Conservation (phyloP, 768 basidiomycete genomes). For the Lentinula sp. region DNA sequence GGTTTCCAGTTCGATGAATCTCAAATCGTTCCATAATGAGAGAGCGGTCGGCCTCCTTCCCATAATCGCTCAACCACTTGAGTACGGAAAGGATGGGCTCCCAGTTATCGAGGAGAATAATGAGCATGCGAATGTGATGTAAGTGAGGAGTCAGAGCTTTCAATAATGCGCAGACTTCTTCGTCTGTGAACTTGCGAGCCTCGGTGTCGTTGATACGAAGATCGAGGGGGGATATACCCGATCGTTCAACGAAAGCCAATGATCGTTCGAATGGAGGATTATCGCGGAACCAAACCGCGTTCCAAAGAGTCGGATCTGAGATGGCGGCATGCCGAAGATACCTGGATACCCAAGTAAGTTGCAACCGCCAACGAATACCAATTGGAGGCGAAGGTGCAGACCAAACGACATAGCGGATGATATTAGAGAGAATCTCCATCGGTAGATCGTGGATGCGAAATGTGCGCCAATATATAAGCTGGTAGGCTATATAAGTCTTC, state of each 20-base stretch:
- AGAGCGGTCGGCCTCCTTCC: constrained; percentile 18
- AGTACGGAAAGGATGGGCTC: constrained; percentile 45
- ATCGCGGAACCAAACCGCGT: constrained; percentile 59
- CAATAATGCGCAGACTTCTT: constrained; percentile 43
- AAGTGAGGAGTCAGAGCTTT: constrained; percentile 44
- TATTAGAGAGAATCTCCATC: constrained; percentile 55
- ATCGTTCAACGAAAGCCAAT: constrained; percentile 50
- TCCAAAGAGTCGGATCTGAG: constrained; percentile 52
- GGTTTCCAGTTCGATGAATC: constrained; percentile 50
- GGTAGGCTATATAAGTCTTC: constrained; percentile 1
- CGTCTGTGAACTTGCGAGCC: constrained; percentile 27
- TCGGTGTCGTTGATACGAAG: constrained; percentile 50
- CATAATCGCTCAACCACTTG: constrained; percentile 32
- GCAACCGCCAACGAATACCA: constrained; percentile 34
- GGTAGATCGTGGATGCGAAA: constrained; percentile 63
- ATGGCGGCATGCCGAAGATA: constrained; percentile 47
- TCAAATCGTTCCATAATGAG: constrained; percentile 57
- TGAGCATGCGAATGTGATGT: constrained; percentile 52
- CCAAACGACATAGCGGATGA: constrained; percentile 59
- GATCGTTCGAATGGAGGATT: constrained; percentile 43
- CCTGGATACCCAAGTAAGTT: constrained; percentile 54
- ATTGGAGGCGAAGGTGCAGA: constrained; percentile 28
- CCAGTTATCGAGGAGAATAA: constrained; percentile 53
- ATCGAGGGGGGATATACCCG: constrained; percentile 49
- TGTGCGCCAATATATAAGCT: constrained; percentile 27